Percentiles rank a stretch among this genome's conserved stretches.
Conservation (phyloP, 306 rosid genomes). For the Fagus crenata region DNA sequence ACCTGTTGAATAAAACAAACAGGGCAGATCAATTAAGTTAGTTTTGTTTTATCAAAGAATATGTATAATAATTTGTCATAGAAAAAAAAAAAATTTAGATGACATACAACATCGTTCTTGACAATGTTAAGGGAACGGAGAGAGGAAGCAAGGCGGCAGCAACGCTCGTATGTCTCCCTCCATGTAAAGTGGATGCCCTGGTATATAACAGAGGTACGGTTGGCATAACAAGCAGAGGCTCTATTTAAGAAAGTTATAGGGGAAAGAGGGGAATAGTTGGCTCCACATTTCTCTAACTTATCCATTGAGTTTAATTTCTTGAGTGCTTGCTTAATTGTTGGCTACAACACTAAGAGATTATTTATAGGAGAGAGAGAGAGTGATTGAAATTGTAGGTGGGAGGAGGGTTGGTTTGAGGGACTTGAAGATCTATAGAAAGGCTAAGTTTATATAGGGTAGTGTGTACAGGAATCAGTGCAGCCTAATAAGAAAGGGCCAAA, state of each 20-base stretch:
- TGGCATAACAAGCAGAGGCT: slow-evolving; percentile 62
- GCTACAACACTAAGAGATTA: no score
- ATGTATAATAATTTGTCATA: no score
- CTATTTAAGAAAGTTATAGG: slow-evolving; percentile 69
- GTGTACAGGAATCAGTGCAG: background rate
- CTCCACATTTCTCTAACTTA: slow-evolving; percentile 53
- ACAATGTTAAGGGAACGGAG: slow-evolving; percentile 61
- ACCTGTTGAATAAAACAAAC: slow-evolving; percentile 44
- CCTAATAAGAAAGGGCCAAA: background rate
- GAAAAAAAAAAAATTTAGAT: background rate
- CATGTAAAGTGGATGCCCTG: slow-evolving; percentile 73
- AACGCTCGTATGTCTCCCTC: slow-evolving; percentile 71
- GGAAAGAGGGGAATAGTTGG: slow-evolving; percentile 62
- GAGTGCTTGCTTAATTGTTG: no score
- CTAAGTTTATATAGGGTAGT: background rate
- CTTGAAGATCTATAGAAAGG: background rate
- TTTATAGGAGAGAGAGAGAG: background rate
- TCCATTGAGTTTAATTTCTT: slow-evolving; percentile 54
- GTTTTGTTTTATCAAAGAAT: background rate
- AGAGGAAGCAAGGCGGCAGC: slow-evolving; percentile 79
- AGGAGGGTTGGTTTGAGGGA: no score
- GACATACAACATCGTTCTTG: slow-evolving; percentile 65
- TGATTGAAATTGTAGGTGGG: background rate
- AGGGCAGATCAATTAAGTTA: background rate
- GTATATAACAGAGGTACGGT: slow-evolving; percentile 57